Conservation (phyloP, 805 yeast genomes). For the Candida palmyrensis region DNA sequence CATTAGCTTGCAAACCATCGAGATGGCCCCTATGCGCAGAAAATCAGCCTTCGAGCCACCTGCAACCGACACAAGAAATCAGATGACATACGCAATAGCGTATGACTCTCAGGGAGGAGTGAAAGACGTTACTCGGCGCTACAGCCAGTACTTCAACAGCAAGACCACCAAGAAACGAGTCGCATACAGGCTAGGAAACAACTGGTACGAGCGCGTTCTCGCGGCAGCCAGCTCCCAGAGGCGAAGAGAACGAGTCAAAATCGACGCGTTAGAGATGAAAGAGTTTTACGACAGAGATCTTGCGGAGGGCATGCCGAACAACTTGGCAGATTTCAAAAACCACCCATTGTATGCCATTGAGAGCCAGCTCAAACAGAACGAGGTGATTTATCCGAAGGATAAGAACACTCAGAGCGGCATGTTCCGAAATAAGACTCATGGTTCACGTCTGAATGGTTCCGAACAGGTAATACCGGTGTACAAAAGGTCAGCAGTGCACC, state of each 20-base stretch:
- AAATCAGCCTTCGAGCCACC: conserved; percentile 73
- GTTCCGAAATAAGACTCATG: conserved; percentile 38
- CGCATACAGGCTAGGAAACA: conserved; percentile 44
- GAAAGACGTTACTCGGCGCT: conserved; percentile 82
- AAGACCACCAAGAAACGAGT: conserved; percentile 72
- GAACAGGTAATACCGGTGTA: conserved; percentile 52
- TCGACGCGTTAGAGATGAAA: conserved; percentile 53
- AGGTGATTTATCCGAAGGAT: conserved; percentile 62
- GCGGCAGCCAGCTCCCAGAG: conserved; percentile 20
- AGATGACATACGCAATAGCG: conserved; percentile 71
- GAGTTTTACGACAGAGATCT: conserved; percentile 59
- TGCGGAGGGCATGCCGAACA: conserved; percentile 84
- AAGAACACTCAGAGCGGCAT: conserved; percentile 61
- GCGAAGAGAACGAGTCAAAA: conserved; percentile 17
- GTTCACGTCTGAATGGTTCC: conserved; percentile 20
- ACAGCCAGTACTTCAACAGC: conserved; percentile 65
- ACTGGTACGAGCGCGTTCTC: conserved; percentile 57
- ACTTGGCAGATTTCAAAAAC: conserved; percentile 71
- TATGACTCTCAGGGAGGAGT: conserved; percentile 62
- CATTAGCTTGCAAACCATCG: conserved; percentile 56
- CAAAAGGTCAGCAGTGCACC: conserved; percentile 58
- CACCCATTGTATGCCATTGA: conserved; percentile 87
- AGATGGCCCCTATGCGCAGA: conserved; percentile 48
- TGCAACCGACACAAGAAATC: conserved; percentile 48
- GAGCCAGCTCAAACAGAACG: conserved; percentile 65